A percentile compares a stretch with the other conserved stretches of the same genome.
phyloP scores from a whole-genome alignment of 129 eudicot genomes.

The Pittosporum tobira region DNA sequence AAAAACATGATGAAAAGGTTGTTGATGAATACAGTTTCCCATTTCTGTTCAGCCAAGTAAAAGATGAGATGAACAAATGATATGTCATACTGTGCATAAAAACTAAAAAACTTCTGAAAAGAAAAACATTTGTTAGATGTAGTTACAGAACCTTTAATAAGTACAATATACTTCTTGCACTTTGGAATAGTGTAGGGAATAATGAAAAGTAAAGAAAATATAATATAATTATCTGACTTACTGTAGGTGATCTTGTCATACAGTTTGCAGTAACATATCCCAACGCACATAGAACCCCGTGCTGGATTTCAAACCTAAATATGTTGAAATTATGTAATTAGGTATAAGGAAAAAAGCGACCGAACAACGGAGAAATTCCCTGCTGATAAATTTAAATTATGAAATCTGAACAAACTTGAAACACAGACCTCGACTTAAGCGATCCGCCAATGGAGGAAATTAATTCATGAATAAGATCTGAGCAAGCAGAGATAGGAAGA shows the following conservation, averaged over 20 bases:
- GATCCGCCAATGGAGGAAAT: slow-evolving; percentile 41
- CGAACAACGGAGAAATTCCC: not conserved
- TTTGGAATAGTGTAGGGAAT: not conserved
- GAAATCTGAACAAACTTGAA: not conserved
- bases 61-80: too few relatives aligned
- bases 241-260: slow-evolving; percentile 51
- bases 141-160: not conserved
- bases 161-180: not conserved
- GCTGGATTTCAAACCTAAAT: slow-evolving; percentile 76
- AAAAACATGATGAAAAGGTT: too few relatives aligned
- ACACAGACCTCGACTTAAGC: slow-evolving; percentile 51
- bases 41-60: too few relatives aligned
- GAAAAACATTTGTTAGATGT: not conserved
- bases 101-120: not conserved
- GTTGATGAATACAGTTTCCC: too few relatives aligned
- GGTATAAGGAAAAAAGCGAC: slow-evolving; percentile 3
- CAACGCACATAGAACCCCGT: slow-evolving; percentile 71
- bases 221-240: slow-evolving; percentile 29
- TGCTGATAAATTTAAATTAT: not conserved
- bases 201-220: not conserved
- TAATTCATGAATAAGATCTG: slow-evolving; percentile 61
- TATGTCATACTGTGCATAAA: too few relatives aligned
- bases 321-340: slow-evolving; percentile 7
- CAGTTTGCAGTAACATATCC: slow-evolving; percentile 89
- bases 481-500: slow-evolving; percentile 57